Base-by-base conservation (phyloP, 805 yeast genomes). In the Cyberlindnera sargentensis region DNA sequence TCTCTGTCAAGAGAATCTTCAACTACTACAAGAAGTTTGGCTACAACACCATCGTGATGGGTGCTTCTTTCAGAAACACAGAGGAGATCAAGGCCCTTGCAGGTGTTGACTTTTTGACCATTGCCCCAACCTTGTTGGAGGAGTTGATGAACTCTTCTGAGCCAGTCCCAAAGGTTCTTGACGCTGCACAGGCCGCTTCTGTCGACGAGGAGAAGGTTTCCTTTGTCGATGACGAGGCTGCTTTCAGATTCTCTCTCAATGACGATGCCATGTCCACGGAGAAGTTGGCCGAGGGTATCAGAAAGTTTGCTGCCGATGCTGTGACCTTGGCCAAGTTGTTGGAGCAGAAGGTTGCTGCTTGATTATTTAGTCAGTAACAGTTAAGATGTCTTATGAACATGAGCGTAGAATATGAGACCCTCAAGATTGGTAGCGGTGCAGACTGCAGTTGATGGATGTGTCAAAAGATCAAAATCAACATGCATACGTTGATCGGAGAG, bases 191-290 rank as follows among this genome's bases (percentile, higher is more conserved):
- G 47, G 93, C 95, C 50, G 57, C 70, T 28, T 58, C 78, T 47
- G 68, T 70, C 44, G 74, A 77, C 47, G 68, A 74, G 45, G 72
- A 73, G 65, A 87, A 89, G 78, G 90, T 84, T 48, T 66, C 89
- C 27, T 93, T 67, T 73, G 72, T 93, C 51, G 80, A 88, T 63
- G 82, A 89, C 67, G 98, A 91, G 73, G 70, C 95, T 41, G 68
- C 75, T 51, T 93, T 93, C 89, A 86, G 96, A 78, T 87, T 78
- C 75, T 76, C 72, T 47, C 73, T 93, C 58, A 91, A 93, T 73
- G 95, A 93, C 68, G 98, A 93, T 67, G 93, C 93, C 53, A 91
- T 93, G 98, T 95, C 97, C 58, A 88, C 96, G 54, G 97, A 88
- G 75, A 93, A 93, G 76, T 80, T 93, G 65, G 71, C 96, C 58